Base-by-base conservation (phyloP, 2,329 filamentous ascomycete genomes). In the Cladosporium sp. region DNA sequence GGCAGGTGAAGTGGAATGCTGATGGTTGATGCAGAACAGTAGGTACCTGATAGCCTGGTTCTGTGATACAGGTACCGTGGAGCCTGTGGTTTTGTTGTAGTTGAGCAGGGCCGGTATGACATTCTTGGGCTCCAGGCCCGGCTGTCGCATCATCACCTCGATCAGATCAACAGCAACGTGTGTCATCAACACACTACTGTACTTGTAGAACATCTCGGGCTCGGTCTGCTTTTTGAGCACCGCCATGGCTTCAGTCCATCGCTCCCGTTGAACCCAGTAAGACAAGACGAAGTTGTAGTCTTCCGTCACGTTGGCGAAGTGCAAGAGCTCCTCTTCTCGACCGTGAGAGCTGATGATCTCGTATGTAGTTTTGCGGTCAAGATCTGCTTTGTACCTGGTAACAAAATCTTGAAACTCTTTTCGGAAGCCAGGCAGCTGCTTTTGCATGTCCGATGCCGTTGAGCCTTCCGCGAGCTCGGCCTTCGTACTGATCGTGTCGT, bases 281-380 rank as follows among this genome's bases (percentile, higher is more conserved):
- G 89, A 88, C 11, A 98, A 75, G 18, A 97, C 90, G 65, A 95
- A 98, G 67, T 95, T 89, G 72, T 93, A 90, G 69, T 98, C 93
- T 62, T 92, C 87, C 43, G 95, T 79, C 6, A 87, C 83, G 54
- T 86, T 93, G 16, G 93, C 93, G 71, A 91, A 98, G 72, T 85
- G 93, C 0, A 98, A 77, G 2, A 98, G 76, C 68, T 98, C 93
- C 61, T 92, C 86, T 71, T 98, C 93, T 53, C 93, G 81, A 13
- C 92, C 93, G 67, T 98, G 93, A 61, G 90, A 95, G 70, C 89
- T 92, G 64, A 97, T 92, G 54, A 97, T 86, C 66, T 96, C 92
- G 72, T 98, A 98, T 0, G 87, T 88, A 1, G 92, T 96, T 73
- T 90, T 93, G 54, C 83, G 82, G 67, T 98, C 93, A 11, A 98